A percentile compares a stretch with the other conserved stretches of the same genome.
These are phyloP conservation scores for Phaeosphaeria sp. DNA, from an alignment of 2,329 filamentous ascomycete genomes.

Conservation along the genomic window DNA sequence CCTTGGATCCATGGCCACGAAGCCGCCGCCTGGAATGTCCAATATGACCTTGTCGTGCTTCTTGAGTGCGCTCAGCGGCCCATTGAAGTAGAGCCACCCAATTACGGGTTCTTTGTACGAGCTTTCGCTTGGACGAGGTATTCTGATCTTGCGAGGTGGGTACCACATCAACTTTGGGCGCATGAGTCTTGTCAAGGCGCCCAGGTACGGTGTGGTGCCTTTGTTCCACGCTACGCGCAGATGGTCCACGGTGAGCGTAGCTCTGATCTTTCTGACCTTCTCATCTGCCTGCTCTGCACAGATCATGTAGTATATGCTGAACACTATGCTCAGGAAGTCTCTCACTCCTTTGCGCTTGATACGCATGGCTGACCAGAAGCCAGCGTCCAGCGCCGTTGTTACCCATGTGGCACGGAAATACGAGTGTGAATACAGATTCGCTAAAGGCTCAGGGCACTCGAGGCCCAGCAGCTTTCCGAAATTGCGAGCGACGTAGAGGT, in stretches of 20 bases:
- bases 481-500: conserved; percentile 89
- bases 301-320: conserved; percentile 88
- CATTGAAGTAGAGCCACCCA: conserved; percentile 95
- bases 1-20: conserved; percentile 95
- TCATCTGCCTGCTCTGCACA: conserved; percentile 95
- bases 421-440: conserved; percentile 88
- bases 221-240: conserved; percentile 96
- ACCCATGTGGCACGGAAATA: conserved; percentile 99
- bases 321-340: conserved; percentile 81
- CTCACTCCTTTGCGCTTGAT: conserved; percentile 81
- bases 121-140: conserved; percentile 79
- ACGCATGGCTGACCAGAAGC: conserved; percentile 98
- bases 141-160: conserved; percentile 81
- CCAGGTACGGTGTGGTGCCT: conserved; percentile 83
- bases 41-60: conserved; percentile 80
- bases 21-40: conserved; percentile 92
- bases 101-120: conserved; percentile 83
- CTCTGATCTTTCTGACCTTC: conserved; percentile 90
- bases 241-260: conserved; percentile 87
- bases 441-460: conserved; percentile 89
- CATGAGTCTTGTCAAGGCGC: conserved; percentile 72
- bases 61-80: conserved; percentile 77
- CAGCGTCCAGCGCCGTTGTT: conserved; percentile 90
- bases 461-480: conserved; percentile 91
- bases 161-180: conserved; percentile 82